These are phyloP conservation scores for Trypanosomatidae sp. DNA, from an alignment of 208 protist genomes.

Conservation along the genomic window DNA sequence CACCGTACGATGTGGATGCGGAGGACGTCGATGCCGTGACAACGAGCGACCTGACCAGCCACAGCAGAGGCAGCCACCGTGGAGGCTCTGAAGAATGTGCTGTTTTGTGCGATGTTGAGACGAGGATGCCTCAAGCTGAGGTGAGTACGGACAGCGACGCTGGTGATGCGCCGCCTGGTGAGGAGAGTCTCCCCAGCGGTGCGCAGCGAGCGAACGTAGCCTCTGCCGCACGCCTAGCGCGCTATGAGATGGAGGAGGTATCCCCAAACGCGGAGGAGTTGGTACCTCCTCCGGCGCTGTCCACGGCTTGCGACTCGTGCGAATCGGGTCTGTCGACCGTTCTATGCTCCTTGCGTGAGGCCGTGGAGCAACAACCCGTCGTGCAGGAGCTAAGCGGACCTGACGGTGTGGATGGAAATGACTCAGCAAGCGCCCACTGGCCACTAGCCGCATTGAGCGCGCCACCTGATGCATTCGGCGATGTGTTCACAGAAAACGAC, in stretches of 20 bases:
- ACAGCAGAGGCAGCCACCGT: not conserved
- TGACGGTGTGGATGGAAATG: not conserved
- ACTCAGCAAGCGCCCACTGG: not conserved
- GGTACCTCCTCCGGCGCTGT: not conserved
- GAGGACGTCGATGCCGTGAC: constrained; percentile 7
- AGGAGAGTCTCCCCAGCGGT: not conserved
- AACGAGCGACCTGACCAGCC: not conserved
- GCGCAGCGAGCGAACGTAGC: not conserved
- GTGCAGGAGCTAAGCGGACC: not conserved
- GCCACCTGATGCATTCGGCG: not conserved
- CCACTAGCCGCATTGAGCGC: not conserved
- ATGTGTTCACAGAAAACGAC: not conserved
- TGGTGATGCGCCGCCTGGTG: not conserved
- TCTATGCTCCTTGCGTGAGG: constrained; percentile 15
- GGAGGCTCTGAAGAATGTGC: not conserved
- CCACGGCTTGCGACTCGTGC: constrained; percentile 6
- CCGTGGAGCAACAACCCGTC: not conserved
- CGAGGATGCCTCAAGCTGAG: not conserved
- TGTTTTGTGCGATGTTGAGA: not conserved
- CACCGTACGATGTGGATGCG: constrained; percentile 26
- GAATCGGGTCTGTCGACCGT: constrained; percentile 19
- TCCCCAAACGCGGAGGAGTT: not conserved
- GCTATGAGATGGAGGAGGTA: not conserved
- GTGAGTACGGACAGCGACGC: not conserved
- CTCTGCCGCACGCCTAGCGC: not conserved